Evolutionary conservation across 805 yeast genomes (phyloP), one percentile per base, ranked within the genome.

Genomic region (Wickerhamiella dianesei): DNA sequence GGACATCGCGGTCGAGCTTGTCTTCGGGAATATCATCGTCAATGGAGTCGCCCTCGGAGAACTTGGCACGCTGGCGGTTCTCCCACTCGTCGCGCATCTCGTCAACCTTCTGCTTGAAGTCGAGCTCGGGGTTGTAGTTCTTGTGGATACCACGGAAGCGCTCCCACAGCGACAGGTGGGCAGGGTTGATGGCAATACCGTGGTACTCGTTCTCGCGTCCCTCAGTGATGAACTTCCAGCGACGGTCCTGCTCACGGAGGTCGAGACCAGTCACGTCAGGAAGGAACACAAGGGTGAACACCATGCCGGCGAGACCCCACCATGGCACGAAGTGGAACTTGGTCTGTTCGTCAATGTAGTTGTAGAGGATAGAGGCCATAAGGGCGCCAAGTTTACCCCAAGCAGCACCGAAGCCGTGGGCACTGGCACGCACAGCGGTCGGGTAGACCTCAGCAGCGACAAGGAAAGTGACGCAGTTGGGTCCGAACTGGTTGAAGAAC

Each of bases 361-460:
- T 63, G 59, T 61, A 64, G 25, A 64, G 56, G 40, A 64, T 56
- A 13, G 62, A 50, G n/a, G 82, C 81, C 58, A 76, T 66, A 51
- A 77, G 71, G 44, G 81, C 81, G 60, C 82, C 82, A 50, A 71
- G 67, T 67, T 77, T 77, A 69, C 82, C 82, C 49, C 68, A 53
- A 40, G 82, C 82, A 52, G 82, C 81, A 52, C 79, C 74, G 48
- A 77, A 57, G 62, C 82, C 82, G 59, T 77, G 82, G 35, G 81
- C 80, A 46, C 80, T 69, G 35, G 81, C 77, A 67, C 82, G 76
- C 63, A 75, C 72, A 59, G 73, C 67, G 46, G 82, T 76, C 49
- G 82, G 82, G 77, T 69, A 77, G 49, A 71, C 65, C 66, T 77
- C 82, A 57, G 80, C 82, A 21, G 82, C 80, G 51, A 74, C 66